A percentile compares a stretch with the other conserved stretches of the same genome.
These are phyloP conservation scores for Exidia glandulosa DNA, from an alignment of 768 basidiomycete species.

Conservation along the genomic window DNA sequence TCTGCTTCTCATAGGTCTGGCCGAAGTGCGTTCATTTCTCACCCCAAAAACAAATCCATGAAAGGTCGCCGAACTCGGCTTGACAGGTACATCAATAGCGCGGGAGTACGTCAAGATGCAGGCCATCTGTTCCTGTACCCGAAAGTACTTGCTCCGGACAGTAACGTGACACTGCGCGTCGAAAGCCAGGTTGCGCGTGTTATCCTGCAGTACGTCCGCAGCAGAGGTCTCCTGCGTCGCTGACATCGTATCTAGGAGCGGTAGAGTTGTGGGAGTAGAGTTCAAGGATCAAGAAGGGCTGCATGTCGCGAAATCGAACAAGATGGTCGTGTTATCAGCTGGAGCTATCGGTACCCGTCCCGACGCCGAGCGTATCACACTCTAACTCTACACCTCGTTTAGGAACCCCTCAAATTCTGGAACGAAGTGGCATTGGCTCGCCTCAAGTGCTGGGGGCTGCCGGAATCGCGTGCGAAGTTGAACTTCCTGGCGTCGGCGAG, in stretches of 20 bases:
- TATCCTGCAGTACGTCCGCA: not conserved
- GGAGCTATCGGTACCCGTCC: not conserved
- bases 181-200: not conserved
- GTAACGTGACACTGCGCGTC: not conserved
- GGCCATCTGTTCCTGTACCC: not conserved
- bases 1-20: not conserved
- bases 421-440: not conserved
- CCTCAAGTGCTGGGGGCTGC: not conserved
- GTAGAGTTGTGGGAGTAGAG: not conserved
- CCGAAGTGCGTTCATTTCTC: not conserved
- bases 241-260: not conserved
- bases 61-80: not conserved
- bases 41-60: too few species aligned
- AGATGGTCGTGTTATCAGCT: not conserved
- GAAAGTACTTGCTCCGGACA: not conserved
- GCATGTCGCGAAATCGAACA: not conserved
- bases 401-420: not conserved
- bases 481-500: not conserved
- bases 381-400: not conserved
- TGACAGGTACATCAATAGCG: not conserved
- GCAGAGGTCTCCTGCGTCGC: too few species aligned
- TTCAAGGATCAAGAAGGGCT: not conserved
- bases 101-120: not conserved
- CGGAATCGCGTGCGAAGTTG: not conserved
- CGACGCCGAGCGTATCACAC: not conserved